A percentile compares a stretch with the other conserved stretches of the same genome.
phyloP scores from a whole-genome alignment of 78 protist species.

The Anaeramoeba flamelloides region DNA sequence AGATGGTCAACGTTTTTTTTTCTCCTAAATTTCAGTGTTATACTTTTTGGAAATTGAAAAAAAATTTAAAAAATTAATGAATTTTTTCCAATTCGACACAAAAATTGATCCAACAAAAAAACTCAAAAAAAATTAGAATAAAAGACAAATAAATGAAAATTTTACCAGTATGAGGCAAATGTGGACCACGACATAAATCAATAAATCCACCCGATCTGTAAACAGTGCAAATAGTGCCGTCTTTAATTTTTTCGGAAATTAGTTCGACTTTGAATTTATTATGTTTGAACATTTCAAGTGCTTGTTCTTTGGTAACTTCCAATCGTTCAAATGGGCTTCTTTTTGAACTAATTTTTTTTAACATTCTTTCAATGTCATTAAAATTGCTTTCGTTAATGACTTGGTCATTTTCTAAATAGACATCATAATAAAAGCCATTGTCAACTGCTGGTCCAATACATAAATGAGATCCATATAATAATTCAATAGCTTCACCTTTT shows the following conservation, averaged over 20 bases:
- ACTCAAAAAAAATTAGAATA: too few relatives aligned
- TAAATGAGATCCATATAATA: too few relatives aligned
- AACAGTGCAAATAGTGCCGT: constrained; percentile 66
- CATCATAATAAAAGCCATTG: constrained; percentile 77
- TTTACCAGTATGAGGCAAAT: constrained; percentile 69
- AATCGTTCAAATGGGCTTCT: constrained; percentile 71
- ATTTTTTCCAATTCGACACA: too few relatives aligned
- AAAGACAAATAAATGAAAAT: too few relatives aligned
- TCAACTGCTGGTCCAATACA: constrained; percentile 77
- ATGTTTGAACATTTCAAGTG: constrained; percentile 60
- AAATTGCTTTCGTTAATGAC: constrained; percentile 4
- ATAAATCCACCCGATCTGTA: constrained; percentile 86
- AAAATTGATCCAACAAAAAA: too few relatives aligned
- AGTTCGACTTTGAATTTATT: constrained; percentile 67
- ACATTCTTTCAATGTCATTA: constrained; percentile 3
- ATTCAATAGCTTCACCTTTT: too few relatives aligned
- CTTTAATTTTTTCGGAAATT: constrained; percentile 58
- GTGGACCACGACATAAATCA: constrained; percentile 98
- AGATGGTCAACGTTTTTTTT: too few relatives aligned
- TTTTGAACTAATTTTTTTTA: constrained; percentile 17
- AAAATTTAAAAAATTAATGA: too few relatives aligned
- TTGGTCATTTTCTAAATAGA: constrained; percentile 6
- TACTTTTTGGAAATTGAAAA: too few relatives aligned
- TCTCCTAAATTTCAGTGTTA: too few relatives aligned
- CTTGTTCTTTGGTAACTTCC: constrained; percentile 54